Percentiles rank a stretch among this genome's conserved stretches.
Evolutionary conservation across 2,329 filamentous ascomycete genomes (phyloP).

Genomic region (Lachnellula willkommii): DNA sequence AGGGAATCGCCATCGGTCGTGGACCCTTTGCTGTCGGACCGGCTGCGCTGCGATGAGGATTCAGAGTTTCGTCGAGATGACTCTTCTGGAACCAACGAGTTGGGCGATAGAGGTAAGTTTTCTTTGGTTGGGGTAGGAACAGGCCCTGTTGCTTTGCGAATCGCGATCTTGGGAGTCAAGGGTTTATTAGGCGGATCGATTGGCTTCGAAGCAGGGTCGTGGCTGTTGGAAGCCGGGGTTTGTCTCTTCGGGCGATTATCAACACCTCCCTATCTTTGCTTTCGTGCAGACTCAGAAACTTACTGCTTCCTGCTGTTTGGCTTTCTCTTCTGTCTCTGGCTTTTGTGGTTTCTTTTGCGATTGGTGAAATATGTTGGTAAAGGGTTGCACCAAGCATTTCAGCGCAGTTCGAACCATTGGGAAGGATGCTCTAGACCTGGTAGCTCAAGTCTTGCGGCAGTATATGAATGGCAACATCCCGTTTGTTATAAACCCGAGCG

Average conservation of each 20-base stretch:
- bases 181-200: neutral
- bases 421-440: neutral
- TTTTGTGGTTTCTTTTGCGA: neutral
- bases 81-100: neutral
- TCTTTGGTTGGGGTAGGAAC: neutral
- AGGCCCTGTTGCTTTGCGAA: neutral
- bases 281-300: neutral
- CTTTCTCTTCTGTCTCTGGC: neutral
- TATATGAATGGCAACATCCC: neutral
- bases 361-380: neutral
- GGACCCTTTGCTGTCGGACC: constrained; percentile 4
- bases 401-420: neutral
- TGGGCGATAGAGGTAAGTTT: neutral
- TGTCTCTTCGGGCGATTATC: neutral
- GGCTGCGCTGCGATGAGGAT: constrained; percentile 1
- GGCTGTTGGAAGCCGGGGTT: neutral
- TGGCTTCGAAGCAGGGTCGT: neutral
- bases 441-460: constrained; percentile 1
- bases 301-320: neutral
- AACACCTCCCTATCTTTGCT: neutral
- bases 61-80: constrained; percentile 1
- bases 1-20: constrained; percentile 1
- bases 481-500: neutral
- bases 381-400: neutral
- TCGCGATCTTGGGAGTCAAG: neutral